Evolutionary conservation across 352 stramenopile species (phyloP), one percentile per base, ranked within the genome.

Genomic region (Phytophthora fragariaefolia): DNA sequence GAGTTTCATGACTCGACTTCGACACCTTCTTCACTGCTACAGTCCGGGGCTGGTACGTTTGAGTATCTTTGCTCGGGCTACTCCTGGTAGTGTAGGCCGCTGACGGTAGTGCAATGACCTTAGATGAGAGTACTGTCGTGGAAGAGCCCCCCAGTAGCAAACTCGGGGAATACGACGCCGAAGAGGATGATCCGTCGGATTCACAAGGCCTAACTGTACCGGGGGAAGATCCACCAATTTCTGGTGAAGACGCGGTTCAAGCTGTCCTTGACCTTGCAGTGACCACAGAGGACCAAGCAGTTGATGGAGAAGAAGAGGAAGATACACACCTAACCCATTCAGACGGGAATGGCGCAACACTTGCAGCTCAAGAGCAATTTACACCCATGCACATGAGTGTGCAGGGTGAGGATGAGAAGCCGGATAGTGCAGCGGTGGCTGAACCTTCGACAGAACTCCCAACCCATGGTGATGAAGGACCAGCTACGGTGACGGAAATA

Each of bases 1-100:
- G 55, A 71, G n/a, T 68, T 68, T 24, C 55, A 71, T 17, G 62
- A 71, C 53, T 71, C 46, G 1, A 60, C 50, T 0, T 71, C 63
- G 32, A 12, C 10, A 2, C 50, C 56, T 47, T 54, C 40, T 1
- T 74, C 54, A 6, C 61, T 54, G 1, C 34, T 46, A 15, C 7
- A 23, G 6, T 20, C 28, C 2, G 38, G 18, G 4, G 15, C 32
- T 51, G 61, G 61, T 74, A 18, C 43, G 55, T 54, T 38, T 13
- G 2, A 22, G 9, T 36, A 32, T 3, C 12, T 58, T 40, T 22
- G 13, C 3, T 58, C 50, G 8, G 20, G 2, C 40, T 10, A 17
- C 12, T 13, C 24, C n/a, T 23, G 2, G 13, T 20, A 20, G 15
- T 43, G 15, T n/a, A 43, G 34, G 6, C 34, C 18, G 34, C 13